Base-by-base conservation (phyloP, 805 yeast genomes). In the Cyberlindnera bimundalis region DNA sequence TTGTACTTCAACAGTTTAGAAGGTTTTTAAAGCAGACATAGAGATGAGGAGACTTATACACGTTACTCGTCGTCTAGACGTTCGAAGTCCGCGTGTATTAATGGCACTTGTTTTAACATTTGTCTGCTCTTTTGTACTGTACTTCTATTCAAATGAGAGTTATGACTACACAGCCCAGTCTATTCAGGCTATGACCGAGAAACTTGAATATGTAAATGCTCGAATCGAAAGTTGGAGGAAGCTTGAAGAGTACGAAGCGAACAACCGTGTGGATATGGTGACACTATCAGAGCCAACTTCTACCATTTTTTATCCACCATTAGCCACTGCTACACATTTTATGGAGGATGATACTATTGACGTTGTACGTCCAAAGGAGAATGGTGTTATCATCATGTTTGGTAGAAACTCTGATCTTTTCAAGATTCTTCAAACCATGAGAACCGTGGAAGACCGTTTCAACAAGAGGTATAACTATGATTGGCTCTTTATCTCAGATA, bases 401-500 rank as follows among this genome's bases (percentile, higher is more conserved):
- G 86, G 86, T 21, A 71, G 85, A 48, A 84, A 83, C 58, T 48
- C 61, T 4, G 93, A 85, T 37, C 61, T 84, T 5, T 71, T 66
- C 53, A 67, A 64, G 6, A 63, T 83, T 41, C 58, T 79, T 4
- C 71, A 71, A 34, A 73, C 91, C 4, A 72, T 85, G 39, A 71
- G 78, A 48, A 70, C 74, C 36, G 73, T 80, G 29, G 86, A 84
- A 53, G 80, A 74, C 50, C 63, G 90, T 23, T 84, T 83, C 67
- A 84, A 84, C 60, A 34, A 58, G 37, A 59, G 67, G 27, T 79
- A 60, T 55, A 70, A 77, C 50, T 84, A 85, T 55, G 91, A 84
- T 58, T 85, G 87, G 84, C 78, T 84, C 2, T 81, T 86, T 48
- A 59, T 86, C 35, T 82, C 84, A 55, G 88, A 86, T 55, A 68